Conservation (phyloP, 2,329 filamentous ascomycete species). For the Simplicillium sp. region DNA sequence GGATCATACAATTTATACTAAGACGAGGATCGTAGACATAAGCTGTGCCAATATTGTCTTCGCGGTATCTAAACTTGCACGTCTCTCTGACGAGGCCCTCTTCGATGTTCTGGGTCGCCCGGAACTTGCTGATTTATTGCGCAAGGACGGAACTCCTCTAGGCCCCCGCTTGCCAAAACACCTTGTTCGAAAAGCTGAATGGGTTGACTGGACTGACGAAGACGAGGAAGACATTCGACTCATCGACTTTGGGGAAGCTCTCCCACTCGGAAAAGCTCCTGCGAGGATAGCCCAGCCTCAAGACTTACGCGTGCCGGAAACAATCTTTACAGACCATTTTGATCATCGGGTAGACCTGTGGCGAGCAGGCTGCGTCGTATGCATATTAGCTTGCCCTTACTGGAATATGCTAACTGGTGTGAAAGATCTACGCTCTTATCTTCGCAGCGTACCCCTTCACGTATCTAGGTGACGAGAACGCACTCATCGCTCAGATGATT, state of each 20-base stretch:
- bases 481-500: slow-evolving; percentile 8
- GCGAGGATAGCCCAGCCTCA: slow-evolving; percentile 11
- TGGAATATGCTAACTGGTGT: not conserved
- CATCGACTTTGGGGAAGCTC: slow-evolving; percentile 14
- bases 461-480: not conserved
- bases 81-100: not conserved
- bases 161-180: not conserved
- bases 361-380: slow-evolving; percentile 10
- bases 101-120: not conserved
- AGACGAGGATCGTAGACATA: slow-evolving; percentile 5
- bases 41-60: not conserved
- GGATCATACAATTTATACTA: slow-evolving; percentile 5
- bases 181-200: not conserved
- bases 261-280: slow-evolving; percentile 4
- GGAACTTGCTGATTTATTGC: not conserved
- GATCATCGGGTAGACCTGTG: slow-evolving; percentile 15
- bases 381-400: not conserved
- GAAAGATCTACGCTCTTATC: slow-evolving; percentile 9
- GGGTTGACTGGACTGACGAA: slow-evolving; percentile 12
- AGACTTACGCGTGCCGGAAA: slow-evolving; percentile 12
- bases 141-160: not conserved
- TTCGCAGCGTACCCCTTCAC: slow-evolving; percentile 6
- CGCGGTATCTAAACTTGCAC: not conserved
- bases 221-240: slow-evolving; percentile 15
- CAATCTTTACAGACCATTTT: slow-evolving; percentile 13